phyloP scores from a whole-genome alignment of 163 green algal genomes.

The Chlamydomonas reinhardtii region DNA sequence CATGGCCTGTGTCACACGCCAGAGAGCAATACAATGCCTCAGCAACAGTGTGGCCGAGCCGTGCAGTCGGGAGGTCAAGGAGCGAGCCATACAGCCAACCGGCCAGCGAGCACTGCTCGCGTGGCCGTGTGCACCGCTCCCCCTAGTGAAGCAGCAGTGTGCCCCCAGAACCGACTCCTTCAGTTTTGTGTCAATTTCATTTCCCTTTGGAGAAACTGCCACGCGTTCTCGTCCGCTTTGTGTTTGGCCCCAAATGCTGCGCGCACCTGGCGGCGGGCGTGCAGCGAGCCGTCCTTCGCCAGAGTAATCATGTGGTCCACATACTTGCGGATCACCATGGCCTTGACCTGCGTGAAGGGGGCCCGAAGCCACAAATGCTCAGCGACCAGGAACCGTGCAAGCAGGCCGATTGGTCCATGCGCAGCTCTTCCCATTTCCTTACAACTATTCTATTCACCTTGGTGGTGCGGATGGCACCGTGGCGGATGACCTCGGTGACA shows the following conservation, averaged over 20 bases:
- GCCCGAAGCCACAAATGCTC: neutral
- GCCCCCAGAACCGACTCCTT: too few relatives aligned
- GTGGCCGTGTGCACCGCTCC: too few relatives aligned
- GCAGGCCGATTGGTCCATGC: too few relatives aligned
- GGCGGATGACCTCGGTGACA: slow-evolving; percentile 93
- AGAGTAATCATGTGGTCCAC: slow-evolving; percentile 99
- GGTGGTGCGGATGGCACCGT: slow-evolving; percentile 97
- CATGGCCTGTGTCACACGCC: slow-evolving; percentile 81
- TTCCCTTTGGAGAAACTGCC: too few relatives aligned
- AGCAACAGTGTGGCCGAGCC: neutral
- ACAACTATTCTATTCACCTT: slow-evolving; percentile 71
- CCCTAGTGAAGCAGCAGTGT: too few relatives aligned
- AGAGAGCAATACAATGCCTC: neutral
- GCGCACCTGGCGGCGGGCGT: slow-evolving; percentile 89
- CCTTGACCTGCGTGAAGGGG: slow-evolving; percentile 74
- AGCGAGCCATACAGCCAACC: too few relatives aligned
- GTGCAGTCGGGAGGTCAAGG: too few relatives aligned
- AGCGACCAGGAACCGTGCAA: too few relatives aligned
- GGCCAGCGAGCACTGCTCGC: too few relatives aligned
- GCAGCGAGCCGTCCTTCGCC: slow-evolving; percentile 93
- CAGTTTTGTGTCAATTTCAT: too few relatives aligned
- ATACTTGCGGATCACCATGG: slow-evolving; percentile 95
- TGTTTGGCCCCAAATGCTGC: too few relatives aligned
- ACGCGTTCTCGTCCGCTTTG: too few relatives aligned
- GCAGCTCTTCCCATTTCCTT: neutral